Evolutionary conservation across 257 asterid species (phyloP).

Genomic region (Perilla frutescens): DNA sequence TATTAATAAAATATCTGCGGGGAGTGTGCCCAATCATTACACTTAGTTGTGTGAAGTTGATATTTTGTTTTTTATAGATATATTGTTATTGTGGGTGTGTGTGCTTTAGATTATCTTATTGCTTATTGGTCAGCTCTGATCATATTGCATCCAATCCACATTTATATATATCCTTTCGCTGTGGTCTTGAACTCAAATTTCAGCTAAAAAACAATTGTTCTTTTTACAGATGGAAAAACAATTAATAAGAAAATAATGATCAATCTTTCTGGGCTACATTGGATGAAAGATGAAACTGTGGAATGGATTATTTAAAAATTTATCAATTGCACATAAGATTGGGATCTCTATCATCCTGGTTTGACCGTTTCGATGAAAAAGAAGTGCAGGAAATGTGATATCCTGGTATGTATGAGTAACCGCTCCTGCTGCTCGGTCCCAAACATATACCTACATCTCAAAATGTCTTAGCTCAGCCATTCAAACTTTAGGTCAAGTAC

Average conservation of each 20-base stretch:
- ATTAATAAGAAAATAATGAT: neutral
- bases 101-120: conserved; percentile 17
- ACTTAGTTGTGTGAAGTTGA: conserved; percentile 2
- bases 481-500: conserved; percentile 3
- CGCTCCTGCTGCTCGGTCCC: neutral
- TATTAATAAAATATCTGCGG: conserved; percentile 30
- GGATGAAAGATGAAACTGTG: neutral
- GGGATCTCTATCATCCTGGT: neutral
- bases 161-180: conserved; percentile 8
- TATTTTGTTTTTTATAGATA: conserved; percentile 3
- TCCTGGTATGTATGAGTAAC: neutral
- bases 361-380: neutral
- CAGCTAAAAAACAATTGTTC: neutral
- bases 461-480: conserved; percentile 9
- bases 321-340: neutral
- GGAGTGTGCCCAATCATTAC: neutral
- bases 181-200: neutral
- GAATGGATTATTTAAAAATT: neutral
- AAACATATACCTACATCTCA: neutral
- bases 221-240: neutral
- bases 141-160: conserved; percentile 4
- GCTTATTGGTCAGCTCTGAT: conserved; percentile 21
- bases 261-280: neutral
- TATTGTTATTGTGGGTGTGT: neutral
- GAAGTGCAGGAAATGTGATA: neutral